phyloP scores from a whole-genome alignment of 345 rosid genomes.

The Rhodamnia rubescens region DNA sequence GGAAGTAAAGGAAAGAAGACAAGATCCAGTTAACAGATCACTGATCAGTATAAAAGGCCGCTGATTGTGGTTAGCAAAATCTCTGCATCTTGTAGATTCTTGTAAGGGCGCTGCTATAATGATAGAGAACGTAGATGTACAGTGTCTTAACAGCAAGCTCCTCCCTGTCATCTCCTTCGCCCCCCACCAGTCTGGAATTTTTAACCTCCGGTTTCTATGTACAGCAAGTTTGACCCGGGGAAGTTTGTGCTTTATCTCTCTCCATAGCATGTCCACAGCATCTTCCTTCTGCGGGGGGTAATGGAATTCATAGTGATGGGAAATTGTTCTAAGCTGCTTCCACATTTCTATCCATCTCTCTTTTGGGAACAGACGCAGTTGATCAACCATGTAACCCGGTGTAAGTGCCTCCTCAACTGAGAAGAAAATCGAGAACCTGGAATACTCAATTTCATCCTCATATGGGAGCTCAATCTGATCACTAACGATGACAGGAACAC shows the following conservation, averaged over 20 bases:
- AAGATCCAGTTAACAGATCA: background rate
- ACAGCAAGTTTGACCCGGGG: conserved; percentile 47
- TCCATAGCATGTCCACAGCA: conserved; percentile 78
- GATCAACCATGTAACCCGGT: conserved; percentile 58
- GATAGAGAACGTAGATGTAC: conserved; percentile 26
- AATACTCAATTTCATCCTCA: conserved; percentile 77
- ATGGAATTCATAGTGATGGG: conserved; percentile 77
- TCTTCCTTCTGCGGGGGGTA: conserved; percentile 74
- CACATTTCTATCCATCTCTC: conserved; percentile 74
- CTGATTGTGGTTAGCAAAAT: background rate
- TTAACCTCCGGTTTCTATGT: conserved; percentile 71
- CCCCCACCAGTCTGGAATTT: conserved; percentile 82
- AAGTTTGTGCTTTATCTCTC: conserved; percentile 71
- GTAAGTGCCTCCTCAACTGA: conserved; percentile 57
- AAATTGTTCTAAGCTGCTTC: conserved; percentile 48
- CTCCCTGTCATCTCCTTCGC: conserved; percentile 17
- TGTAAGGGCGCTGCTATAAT: background rate
- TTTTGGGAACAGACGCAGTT: conserved; percentile 56
- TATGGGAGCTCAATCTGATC: conserved; percentile 77
- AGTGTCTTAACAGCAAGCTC: conserved; percentile 5
- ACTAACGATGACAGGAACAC: conserved; percentile 77
- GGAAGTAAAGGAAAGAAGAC: background rate
- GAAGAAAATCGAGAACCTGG: conserved; percentile 62
- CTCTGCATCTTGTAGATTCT: background rate
- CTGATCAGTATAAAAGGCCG: background rate